Evolutionary conservation across 2,329 filamentous ascomycete genomes (phyloP).

Genomic region (Metarhizium humberi): DNA sequence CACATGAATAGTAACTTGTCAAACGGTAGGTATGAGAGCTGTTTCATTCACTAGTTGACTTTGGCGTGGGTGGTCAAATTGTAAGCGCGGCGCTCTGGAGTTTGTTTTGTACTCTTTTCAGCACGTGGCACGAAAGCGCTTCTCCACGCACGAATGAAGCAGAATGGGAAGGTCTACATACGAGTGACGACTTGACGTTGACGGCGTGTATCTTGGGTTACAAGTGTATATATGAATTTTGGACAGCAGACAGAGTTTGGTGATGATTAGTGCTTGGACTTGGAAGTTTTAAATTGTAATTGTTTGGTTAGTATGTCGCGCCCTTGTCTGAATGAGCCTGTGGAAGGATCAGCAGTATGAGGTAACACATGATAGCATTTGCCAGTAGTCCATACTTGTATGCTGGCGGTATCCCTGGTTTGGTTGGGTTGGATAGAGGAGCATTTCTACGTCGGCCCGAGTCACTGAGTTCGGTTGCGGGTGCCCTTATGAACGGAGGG

Average conservation of each 20-base stretch:
- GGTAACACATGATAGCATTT: background rate
- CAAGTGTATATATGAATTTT: background rate
- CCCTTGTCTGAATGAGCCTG: background rate
- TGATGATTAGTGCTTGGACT: background rate
- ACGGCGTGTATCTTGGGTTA: background rate
- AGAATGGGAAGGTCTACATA: conserved; percentile 21
- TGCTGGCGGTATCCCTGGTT: no score
- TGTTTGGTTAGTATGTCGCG: background rate
- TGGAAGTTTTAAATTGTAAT: background rate
- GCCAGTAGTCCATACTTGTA: background rate
- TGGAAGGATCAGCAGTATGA: background rate
- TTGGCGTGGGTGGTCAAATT: conserved; percentile 7
- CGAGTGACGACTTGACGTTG: conserved; percentile 15
- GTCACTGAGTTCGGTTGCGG: no score
- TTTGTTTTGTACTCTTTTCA: conserved; percentile 25
- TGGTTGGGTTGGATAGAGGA: no score
- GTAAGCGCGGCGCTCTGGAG: conserved; percentile 45
- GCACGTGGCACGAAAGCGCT: conserved; percentile 42
- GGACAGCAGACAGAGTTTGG: background rate
- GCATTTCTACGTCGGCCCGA: no score
- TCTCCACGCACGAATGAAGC: conserved; percentile 29
- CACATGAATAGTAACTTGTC: conserved; percentile 13
- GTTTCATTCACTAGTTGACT: conserved; percentile 33
- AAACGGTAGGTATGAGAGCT: conserved; percentile 36
- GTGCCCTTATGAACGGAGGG: no score